Evolutionary conservation across 108 stramenopile genomes (phyloP).

Genomic region (Pseudonitzschia pungens): DNA sequence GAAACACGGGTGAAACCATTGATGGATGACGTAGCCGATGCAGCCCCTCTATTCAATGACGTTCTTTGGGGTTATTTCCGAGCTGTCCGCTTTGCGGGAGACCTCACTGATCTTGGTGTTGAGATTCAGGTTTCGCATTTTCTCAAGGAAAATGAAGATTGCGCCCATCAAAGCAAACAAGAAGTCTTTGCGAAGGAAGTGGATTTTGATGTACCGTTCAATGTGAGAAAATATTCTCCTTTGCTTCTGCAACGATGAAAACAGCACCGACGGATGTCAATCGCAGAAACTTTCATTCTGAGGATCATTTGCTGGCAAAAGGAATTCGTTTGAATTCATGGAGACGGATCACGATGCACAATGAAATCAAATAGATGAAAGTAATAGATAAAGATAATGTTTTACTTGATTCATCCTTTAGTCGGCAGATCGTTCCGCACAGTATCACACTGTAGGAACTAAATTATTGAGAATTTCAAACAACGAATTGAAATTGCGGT

Average conservation of each 20-base stretch:
- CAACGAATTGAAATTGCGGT: no score
- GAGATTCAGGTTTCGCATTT: slow-evolving; percentile 71
- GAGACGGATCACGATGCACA: no score
- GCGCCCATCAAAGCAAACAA: slow-evolving; percentile 54
- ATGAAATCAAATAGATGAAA: no score
- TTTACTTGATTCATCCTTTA: no score
- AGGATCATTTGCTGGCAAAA: no score
- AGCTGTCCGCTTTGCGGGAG: slow-evolving; percentile 84
- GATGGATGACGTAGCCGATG: neutral
- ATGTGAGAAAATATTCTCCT: slow-evolving; percentile 57
- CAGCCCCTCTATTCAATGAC: slow-evolving; percentile 42
- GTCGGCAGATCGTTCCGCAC: no score
- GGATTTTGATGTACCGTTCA: slow-evolving; percentile 54
- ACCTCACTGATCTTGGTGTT: slow-evolving; percentile 79
- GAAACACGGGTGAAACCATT: slow-evolving; percentile 52
- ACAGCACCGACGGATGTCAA: neutral
- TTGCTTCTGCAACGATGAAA: slow-evolving; percentile 17
- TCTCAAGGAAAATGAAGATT: slow-evolving; percentile 21
- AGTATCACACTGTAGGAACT: no score
- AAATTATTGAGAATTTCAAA: no score
- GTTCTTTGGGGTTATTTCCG: slow-evolving; percentile 82
- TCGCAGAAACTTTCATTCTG: no score
- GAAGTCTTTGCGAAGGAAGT: slow-evolving; percentile 40
- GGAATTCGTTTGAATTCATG: no score
- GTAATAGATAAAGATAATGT: no score